A percentile compares a stretch with the other conserved stretches of the same genome.
These are phyloP conservation scores for Pseudodiploospora longispora DNA, from an alignment of 2,329 filamentous ascomycete genomes.

Conservation along the genomic window DNA sequence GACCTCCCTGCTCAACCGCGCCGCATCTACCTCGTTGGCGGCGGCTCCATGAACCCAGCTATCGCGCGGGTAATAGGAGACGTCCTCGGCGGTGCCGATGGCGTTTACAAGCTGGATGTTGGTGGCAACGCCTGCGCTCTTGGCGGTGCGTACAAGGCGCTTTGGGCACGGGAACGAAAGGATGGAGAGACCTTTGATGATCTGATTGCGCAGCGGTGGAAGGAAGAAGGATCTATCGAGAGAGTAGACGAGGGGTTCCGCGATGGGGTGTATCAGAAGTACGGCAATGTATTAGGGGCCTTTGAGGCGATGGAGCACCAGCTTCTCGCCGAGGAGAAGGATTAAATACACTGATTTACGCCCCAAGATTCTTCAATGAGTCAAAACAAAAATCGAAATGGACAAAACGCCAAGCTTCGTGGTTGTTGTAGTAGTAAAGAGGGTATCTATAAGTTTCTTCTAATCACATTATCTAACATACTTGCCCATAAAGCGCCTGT, in stretches of 20 bases:
- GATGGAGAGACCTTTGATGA: slow-evolving; percentile 76
- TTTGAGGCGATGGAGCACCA: slow-evolving; percentile 68
- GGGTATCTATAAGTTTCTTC: slow-evolving; percentile 17
- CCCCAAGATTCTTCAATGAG: not conserved
- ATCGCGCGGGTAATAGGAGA: slow-evolving; percentile 80
- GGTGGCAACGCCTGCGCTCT: slow-evolving; percentile 92
- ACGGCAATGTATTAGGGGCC: slow-evolving; percentile 66
- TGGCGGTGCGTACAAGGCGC: slow-evolving; percentile 90
- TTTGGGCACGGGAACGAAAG: slow-evolving; percentile 75
- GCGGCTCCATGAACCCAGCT: slow-evolving; percentile 80
- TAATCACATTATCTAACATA: slow-evolving; percentile 42
- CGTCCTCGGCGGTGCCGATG: slow-evolving; percentile 80
- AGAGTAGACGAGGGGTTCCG: slow-evolving; percentile 77
- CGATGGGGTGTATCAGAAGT: slow-evolving; percentile 64
- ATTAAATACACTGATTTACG: not conserved
- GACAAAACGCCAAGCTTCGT: not conserved
- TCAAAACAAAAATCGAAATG: slow-evolving; percentile 7
- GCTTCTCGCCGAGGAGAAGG: slow-evolving; percentile 41
- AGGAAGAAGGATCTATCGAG: slow-evolving; percentile 73
- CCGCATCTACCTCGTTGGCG: slow-evolving; percentile 88
- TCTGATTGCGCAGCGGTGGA: slow-evolving; percentile 76
- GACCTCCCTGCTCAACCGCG: slow-evolving; percentile 73
- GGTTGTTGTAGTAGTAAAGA: slow-evolving; percentile 1
- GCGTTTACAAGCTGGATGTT: slow-evolving; percentile 88
- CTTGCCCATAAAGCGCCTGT: slow-evolving; percentile 88